phyloP scores from a whole-genome alignment of 1,284 basidiomycete species.

The Cutaneotrichosporon sp. region DNA sequence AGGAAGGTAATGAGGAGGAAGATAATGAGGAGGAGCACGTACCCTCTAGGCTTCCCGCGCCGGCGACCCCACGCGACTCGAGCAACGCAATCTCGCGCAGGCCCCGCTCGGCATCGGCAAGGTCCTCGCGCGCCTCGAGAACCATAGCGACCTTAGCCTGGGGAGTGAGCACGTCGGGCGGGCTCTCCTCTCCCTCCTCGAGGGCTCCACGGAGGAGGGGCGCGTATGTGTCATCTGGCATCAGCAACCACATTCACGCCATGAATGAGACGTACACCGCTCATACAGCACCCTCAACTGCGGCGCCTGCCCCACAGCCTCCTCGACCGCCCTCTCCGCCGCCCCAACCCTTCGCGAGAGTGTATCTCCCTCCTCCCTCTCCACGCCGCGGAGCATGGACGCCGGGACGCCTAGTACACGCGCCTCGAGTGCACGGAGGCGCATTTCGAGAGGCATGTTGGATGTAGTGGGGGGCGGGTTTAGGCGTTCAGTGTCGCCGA shows the following conservation, averaged over 20 bases:
- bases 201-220: slow-evolving; percentile 29
- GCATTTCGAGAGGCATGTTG: slow-evolving; percentile 37
- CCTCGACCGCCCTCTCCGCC: slow-evolving; percentile 31
- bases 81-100: slow-evolving; percentile 45
- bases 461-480: background rate
- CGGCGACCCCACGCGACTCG: slow-evolving; percentile 35
- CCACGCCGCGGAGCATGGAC: slow-evolving; percentile 7
- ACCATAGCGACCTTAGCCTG: slow-evolving; percentile 39
- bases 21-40: slow-evolving; percentile 12
- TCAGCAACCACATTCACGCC: background rate
- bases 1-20: background rate
- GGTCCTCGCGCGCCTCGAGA: slow-evolving; percentile 41
- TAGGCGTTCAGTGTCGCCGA: background rate
- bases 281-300: slow-evolving; percentile 39
- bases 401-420: slow-evolving; percentile 34
- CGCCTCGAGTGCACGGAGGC: slow-evolving; percentile 45
- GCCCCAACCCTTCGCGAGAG: slow-evolving; percentile 27
- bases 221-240: slow-evolving; percentile 37
- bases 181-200: background rate
- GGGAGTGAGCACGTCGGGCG: slow-evolving; percentile 34
- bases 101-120: slow-evolving; percentile 39
- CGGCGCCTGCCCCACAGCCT: slow-evolving; percentile 30
- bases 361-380: slow-evolving; percentile 6
- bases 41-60: slow-evolving; percentile 43
- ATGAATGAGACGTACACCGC: slow-evolving; percentile 30